Percentiles rank a stretch among this genome's conserved stretches.
Evolutionary conservation across 1,284 basidiomycete species (phyloP).

Genomic region (Mycosarcoma mackinlayi): DNA sequence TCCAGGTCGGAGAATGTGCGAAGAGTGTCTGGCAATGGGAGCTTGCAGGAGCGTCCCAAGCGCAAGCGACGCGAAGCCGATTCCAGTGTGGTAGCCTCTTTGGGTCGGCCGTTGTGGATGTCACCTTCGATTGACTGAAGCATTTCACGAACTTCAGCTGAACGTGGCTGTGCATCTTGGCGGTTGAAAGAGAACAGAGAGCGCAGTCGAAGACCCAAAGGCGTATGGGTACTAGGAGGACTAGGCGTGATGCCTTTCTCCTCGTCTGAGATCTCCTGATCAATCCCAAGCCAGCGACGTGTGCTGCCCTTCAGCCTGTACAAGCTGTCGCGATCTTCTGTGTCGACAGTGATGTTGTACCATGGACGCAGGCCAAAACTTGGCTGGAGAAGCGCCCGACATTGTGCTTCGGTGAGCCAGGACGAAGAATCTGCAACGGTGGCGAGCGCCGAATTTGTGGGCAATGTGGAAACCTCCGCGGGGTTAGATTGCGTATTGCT

Average conservation of each 20-base stretch:
- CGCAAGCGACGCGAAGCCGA: constrained; percentile 13
- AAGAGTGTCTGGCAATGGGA: constrained; percentile 12
- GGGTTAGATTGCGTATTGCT: constrained; percentile 1
- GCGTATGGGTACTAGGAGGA: not conserved
- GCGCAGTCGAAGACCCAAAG: not conserved
- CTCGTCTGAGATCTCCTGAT: not conserved
- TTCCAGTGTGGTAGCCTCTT: constrained; percentile 2
- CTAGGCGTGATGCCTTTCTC: not conserved
- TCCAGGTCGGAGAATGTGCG: constrained; percentile 20
- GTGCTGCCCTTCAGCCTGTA: constrained; percentile 17
- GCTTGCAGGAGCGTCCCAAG: constrained; percentile 18
- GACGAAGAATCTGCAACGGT: not conserved
- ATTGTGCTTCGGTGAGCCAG: constrained; percentile 11
- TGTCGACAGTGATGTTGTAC: constrained; percentile 12
- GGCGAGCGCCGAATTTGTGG: not conserved
- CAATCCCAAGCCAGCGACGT: constrained; percentile 20
- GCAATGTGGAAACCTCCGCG: not conserved
- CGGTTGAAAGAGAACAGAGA: constrained; percentile 4
- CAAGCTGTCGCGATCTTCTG: constrained; percentile 5
- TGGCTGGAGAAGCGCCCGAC: not conserved
- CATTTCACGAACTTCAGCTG: constrained; percentile 3
- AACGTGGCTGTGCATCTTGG: not conserved
- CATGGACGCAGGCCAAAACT: not conserved
- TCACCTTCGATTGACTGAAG: constrained; percentile 1
- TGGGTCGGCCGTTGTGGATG: constrained; percentile 12